Base-by-base conservation (phyloP, 2,329 filamentous ascomycete genomes). In the Aspergillus fijiensis region DNA sequence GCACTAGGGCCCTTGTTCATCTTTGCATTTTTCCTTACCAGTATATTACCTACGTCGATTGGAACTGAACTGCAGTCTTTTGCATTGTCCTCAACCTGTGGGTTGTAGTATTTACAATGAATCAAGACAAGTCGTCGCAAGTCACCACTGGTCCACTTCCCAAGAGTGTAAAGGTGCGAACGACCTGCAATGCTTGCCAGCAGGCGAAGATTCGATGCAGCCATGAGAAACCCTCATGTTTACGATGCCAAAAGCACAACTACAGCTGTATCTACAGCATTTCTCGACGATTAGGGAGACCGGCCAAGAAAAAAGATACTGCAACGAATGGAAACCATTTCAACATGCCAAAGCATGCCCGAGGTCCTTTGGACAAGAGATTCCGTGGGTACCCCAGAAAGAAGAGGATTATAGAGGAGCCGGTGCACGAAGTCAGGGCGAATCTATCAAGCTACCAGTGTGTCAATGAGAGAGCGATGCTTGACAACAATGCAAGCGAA, bases 151-250 rank as follows among this genome's bases (percentile, higher is more conserved):
- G n/a, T 45, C 59, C 51, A 9, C 63, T 74, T 1, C 71, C 71
- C 16, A 72, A 70, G 27, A 75, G 72, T 31, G 71, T 74, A 45
- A 75, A 75, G 50, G 67, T 74, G 21, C 71, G 74, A 50, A 74
- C 72, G 5, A 76, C 74, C 7, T 76, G 74, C 64, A 75, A 76
- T 58, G 72, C 74, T n/a, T 76, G 74, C 25, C 74, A 76, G 50
- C 72, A 74, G 56, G 74, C 74, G 10, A 76, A 76, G 45, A 75
- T 76, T 16, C 69, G 73, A 7, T 76, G 74, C 65, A 73, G 73
- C 25, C 74, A 76, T 60, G 72, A 75, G 55, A 74, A 69, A 23
- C 72, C 72, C 7, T 69, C 72, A 1, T 76, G 74, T 60, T 69
- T 68, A 16, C 63, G 74, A 33, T 76, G 74, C 33, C 70, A 70